phyloP scores from a whole-genome alignment of 2,329 filamentous ascomycete genomes.

The Tetracladium maxilliforme region DNA sequence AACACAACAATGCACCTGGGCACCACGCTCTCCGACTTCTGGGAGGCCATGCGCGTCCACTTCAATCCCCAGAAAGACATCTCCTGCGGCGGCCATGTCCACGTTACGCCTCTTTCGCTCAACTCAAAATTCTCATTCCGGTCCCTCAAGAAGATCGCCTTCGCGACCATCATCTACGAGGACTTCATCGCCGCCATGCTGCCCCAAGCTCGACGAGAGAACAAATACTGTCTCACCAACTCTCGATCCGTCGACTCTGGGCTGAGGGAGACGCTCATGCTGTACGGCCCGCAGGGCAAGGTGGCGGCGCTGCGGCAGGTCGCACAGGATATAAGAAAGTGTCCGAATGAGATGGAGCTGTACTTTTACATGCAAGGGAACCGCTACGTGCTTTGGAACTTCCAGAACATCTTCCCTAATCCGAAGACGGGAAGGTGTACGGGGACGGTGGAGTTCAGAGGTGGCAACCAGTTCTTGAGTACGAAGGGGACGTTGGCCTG shows the following conservation, averaged over 20 bases:
- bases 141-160: constrained; percentile 20
- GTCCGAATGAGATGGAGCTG: too few relatives aligned
- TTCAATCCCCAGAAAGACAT: constrained; percentile 19
- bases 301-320: too few relatives aligned
- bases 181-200: constrained; percentile 17
- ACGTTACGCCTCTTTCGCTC: constrained; percentile 20
- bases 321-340: too few relatives aligned
- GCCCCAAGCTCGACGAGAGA: constrained; percentile 16
- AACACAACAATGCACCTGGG: constrained; percentile 17
- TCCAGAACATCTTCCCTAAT: too few relatives aligned
- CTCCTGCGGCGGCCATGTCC: constrained; percentile 23
- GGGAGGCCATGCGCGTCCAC: constrained; percentile 25
- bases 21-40: constrained; percentile 21
- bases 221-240: constrained; percentile 20
- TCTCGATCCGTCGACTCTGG: constrained; percentile 15
- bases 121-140: constrained; percentile 20
- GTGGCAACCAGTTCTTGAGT: too few relatives aligned
- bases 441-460: too few relatives aligned
- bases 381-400: too few relatives aligned
- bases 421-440: too few relatives aligned
- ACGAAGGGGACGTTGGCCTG: too few relatives aligned
- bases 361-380: too few relatives aligned
- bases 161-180: constrained; percentile 18
- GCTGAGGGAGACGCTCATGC: constrained; percentile 14
- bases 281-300: too few relatives aligned